phyloP scores from a whole-genome alignment of 495 filamentous ascomycete species.

The Bacidia rubella region DNA sequence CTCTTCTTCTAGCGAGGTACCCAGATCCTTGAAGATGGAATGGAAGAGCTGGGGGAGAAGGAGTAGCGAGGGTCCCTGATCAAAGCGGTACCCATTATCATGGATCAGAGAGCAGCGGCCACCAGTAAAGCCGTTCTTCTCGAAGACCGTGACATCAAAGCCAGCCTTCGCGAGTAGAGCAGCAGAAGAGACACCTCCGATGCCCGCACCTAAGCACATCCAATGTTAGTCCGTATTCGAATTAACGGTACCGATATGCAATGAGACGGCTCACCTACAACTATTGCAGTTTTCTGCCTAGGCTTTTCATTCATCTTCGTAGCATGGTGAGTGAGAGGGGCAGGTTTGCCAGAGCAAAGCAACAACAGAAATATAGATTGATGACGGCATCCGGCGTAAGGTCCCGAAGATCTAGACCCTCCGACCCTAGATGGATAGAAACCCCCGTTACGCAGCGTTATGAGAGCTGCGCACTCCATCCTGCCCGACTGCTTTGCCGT shows the following conservation, averaged over 20 bases:
- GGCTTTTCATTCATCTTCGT: slow-evolving; percentile 9
- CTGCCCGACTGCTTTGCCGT: no score
- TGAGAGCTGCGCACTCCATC: no score
- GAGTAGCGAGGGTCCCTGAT: slow-evolving; percentile 57
- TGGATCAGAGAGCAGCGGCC: slow-evolving; percentile 48
- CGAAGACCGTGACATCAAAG: slow-evolving; percentile 49
- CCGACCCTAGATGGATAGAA: no score
- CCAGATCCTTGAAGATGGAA: slow-evolving; percentile 49
- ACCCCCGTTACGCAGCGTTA: no score
- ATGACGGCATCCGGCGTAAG: no score
- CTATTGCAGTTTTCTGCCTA: slow-evolving; percentile 29
- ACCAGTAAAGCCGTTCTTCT: slow-evolving; percentile 55
- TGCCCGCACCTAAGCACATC: slow-evolving; percentile 40
- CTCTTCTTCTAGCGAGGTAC: slow-evolving; percentile 43
- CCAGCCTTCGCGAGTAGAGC: slow-evolving; percentile 54
- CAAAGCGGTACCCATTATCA: slow-evolving; percentile 47
- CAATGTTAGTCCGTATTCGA: slow-evolving; percentile 4
- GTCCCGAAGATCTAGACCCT: no score
- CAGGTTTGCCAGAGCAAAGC: background rate
- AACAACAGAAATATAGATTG: no score
- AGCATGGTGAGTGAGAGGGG: background rate
- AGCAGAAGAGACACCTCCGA: slow-evolving; percentile 53
- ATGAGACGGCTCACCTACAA: slow-evolving; percentile 28
- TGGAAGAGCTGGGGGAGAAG: slow-evolving; percentile 52
- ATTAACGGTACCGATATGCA: background rate